Conservation (phyloP, 164 flowering plant genomes). For the Vitis rotundifolia region DNA sequence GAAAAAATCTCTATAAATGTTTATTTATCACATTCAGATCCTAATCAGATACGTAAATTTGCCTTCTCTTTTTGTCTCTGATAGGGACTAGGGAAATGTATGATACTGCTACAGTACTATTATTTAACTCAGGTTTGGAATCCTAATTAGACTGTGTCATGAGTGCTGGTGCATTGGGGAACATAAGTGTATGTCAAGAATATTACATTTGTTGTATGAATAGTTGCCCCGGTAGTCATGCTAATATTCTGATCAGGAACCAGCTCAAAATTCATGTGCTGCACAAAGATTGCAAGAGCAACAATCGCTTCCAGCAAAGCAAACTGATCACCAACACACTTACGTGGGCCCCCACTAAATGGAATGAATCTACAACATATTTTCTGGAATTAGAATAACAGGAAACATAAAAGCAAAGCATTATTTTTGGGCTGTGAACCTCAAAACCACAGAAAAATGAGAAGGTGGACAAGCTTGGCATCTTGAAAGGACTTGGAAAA, state of each 20-base stretch:
- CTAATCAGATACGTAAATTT: too few relatives aligned
- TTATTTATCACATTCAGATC: too few relatives aligned
- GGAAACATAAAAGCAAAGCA: neutral
- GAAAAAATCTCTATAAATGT: too few relatives aligned
- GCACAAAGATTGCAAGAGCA: conserved; percentile 74
- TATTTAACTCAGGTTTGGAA: neutral
- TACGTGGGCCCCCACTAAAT: conserved; percentile 98
- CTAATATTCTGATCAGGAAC: conserved; percentile 82
- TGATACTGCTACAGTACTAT: neutral
- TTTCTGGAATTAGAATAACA: neutral
- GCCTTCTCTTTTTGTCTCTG: too few relatives aligned
- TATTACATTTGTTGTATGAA: conserved; percentile 90
- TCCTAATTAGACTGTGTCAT: neutral
- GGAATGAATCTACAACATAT: conserved; percentile 70
- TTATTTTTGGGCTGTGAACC: neutral
- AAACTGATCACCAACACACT: conserved; percentile 95
- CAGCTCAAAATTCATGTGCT: conserved; percentile 75
- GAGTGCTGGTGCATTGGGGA: neutral
- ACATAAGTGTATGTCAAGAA: neutral
- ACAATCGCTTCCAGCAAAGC: conserved; percentile 91
- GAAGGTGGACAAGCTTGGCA: neutral
- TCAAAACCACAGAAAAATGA: neutral
- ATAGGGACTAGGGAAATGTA: neutral
- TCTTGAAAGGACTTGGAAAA: neutral
- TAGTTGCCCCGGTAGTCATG: conserved; percentile 98